Evolutionary conservation across 768 basidiomycete genomes (phyloP).

Genomic region (Rossbeevera mucosa): DNA sequence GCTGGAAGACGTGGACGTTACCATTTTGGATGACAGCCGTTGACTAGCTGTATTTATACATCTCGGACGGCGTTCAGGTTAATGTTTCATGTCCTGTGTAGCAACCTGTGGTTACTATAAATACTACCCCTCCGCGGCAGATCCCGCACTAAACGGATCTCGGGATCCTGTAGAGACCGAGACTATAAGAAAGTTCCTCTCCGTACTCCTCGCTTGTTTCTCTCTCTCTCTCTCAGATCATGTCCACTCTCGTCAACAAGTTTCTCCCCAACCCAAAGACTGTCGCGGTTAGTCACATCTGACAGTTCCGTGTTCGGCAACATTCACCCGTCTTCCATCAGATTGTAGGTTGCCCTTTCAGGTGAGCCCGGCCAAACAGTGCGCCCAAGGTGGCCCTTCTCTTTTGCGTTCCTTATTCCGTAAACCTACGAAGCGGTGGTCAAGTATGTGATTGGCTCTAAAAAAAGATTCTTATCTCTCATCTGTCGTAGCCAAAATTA

Average conservation of each 20-base stretch:
- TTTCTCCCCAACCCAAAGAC: constrained; percentile 60
- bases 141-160: constrained; percentile 1
- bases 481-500: constrained; percentile 50
- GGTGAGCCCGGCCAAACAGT: constrained; percentile 44
- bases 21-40: not conserved
- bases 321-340: constrained; percentile 29
- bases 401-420: constrained; percentile 5
- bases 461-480: constrained; percentile 10
- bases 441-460: constrained; percentile 22
- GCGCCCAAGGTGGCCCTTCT: not conserved
- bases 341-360: constrained; percentile 96
- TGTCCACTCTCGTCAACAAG: constrained; percentile 25
- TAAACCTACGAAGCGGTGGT: constrained; percentile 24
- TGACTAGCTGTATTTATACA: constrained; percentile 18
- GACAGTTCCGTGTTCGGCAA: not conserved
- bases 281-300: constrained; percentile 65
- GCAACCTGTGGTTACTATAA: not conserved
- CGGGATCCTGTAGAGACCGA: not conserved
- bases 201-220: not conserved
- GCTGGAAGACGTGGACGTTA: constrained; percentile 25
- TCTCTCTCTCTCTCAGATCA: constrained; percentile 1
- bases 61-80: not conserved
- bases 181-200: constrained; percentile 1
- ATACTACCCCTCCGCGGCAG: not conserved
- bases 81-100: no score